Evolutionary conservation across 1,139 yeast species (phyloP), one percentile per base, ranked within the genome.

Genomic region (Suhomyces chickasaworum): DNA sequence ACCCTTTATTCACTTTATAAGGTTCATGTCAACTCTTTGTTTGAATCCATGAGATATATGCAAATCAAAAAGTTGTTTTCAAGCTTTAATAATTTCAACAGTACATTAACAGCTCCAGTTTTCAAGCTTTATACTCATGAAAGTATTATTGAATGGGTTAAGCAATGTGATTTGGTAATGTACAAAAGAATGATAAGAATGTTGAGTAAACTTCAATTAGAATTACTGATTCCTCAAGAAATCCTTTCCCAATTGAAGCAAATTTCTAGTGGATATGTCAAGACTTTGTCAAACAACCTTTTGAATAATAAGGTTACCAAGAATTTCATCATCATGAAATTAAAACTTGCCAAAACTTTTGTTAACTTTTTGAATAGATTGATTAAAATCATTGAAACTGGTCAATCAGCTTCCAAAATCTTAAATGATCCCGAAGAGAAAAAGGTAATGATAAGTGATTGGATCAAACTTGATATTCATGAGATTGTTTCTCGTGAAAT

Each of bases 31-130:
- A 77, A 78, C 35, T 64, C 82, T 4, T 65, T 86, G 38, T 80
- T 86, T 52, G 89, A 86, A 53, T 73, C 82, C 38, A 67, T 89
- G 51, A 72, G 95, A 53, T 84, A 73, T 59, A 78, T 88, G 82
- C 87, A 85, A 52, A 65, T 85, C 47, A 81, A 80, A 50, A 80
- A 79, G 56, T 67, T 89, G 34, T 77, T 84, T 47, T 68, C 78
- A 15, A 69, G 79, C 25, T 67, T 86, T 44, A 62, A 73, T 12
- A 70, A 80, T 7, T 87, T 87, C 63, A 76, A 77, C 44, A 75
- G 83, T 9, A 75, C 82, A 1, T 71, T 88, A 45, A 81, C 93
- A 0, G 72, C 81, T 0, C 89, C 89, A 1, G 86, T 84, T 31
- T 79, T 78, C 58, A 80, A 79, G 53, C 66, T 89, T 16, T 79